Evolutionary conservation across 495 filamentous ascomycete species (phyloP).

Genomic region (Emericellopsis terricola): DNA sequence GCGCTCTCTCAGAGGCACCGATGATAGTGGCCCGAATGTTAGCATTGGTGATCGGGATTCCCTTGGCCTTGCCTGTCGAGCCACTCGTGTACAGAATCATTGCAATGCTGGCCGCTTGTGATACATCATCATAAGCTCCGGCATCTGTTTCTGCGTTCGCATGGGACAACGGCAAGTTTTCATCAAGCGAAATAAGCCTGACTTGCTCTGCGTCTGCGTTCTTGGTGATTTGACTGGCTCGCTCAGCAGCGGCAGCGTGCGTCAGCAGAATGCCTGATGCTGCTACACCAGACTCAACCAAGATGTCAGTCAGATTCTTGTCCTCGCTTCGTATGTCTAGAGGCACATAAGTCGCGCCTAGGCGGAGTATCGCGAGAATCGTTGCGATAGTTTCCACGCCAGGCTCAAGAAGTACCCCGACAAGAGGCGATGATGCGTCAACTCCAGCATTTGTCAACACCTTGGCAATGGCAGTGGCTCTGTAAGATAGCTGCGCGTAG

Average conservation of each 20-base stretch:
- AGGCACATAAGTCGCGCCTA: slow-evolving; percentile 33
- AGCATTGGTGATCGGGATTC: slow-evolving; percentile 16
- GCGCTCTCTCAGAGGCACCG: slow-evolving; percentile 2
- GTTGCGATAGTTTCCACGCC: slow-evolving; percentile 26
- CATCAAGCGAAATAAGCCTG: background rate
- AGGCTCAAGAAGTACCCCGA: slow-evolving; percentile 17
- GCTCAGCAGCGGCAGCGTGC: slow-evolving; percentile 23
- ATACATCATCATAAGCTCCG: background rate
- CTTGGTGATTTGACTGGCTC: background rate
- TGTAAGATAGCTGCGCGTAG: slow-evolving; percentile 7
- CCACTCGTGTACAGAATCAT: slow-evolving; percentile 29
- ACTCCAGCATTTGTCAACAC: background rate
- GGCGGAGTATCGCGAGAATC: slow-evolving; percentile 30
- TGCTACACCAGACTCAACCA: slow-evolving; percentile 2
- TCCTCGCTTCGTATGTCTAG: slow-evolving; percentile 23
- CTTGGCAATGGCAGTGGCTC: slow-evolving; percentile 5
- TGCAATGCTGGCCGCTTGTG: slow-evolving; percentile 8
- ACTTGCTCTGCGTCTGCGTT: background rate
- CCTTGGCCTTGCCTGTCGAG: slow-evolving; percentile 28
- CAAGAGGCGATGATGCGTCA: slow-evolving; percentile 3
- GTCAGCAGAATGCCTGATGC: slow-evolving; percentile 14
- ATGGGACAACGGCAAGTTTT: background rate
- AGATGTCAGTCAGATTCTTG: slow-evolving; percentile 7
- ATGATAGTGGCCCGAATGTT: slow-evolving; percentile 9
- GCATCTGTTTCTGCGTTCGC: no score